Base-by-base conservation (phyloP, 176 grass and related monocot genomes). In the Musa beccarii region DNA sequence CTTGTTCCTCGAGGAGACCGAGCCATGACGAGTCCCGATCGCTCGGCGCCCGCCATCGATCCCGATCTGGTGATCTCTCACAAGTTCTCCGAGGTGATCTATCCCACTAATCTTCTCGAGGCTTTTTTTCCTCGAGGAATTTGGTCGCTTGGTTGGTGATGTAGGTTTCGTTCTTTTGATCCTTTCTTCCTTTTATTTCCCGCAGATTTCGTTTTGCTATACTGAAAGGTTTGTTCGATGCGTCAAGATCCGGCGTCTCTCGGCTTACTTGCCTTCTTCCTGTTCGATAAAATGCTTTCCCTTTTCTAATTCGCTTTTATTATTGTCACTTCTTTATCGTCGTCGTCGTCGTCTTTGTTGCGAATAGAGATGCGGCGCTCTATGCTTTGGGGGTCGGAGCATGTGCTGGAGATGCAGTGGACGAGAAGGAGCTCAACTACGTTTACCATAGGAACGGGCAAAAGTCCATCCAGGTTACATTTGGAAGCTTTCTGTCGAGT, bases 371-470 rank as follows among this genome's bases (percentile, higher is more conserved):
- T n/a, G 90, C 67, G 12, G 90, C 84, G 53, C 79, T 98, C 2
- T 93, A 98, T 81, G 94, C 90, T 56, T 86, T 98, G 74, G 90
- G 94, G 1, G 61, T 93, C 26, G 94, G 94, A 21, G 87, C 90
- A 57, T 98, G 94, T 59, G 77, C 84, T 69, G 59, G 49, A 54
- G 94, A 98, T 84, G 90, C 94, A n/a, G 59, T 93, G 76, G 88
- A 98, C 77, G 84, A 84, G 51, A 93, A 93, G 82, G 94, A 98
- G 56, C 90, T 98, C 64, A 90, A 88, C 54, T 80, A 90, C 71
- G 78, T 91, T 79, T 89, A 97, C 78, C 88, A 93, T 64, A 81
- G 57, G 56, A 78, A 93, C 51, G 90, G 88, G n/a, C 94, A 97
- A 80, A 74, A 77, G 10, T 80, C 81, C 22, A 89, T 97, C 63